Base-by-base conservation (phyloP, 164 flowering plant species). In the Liquidambar formosana region DNA sequence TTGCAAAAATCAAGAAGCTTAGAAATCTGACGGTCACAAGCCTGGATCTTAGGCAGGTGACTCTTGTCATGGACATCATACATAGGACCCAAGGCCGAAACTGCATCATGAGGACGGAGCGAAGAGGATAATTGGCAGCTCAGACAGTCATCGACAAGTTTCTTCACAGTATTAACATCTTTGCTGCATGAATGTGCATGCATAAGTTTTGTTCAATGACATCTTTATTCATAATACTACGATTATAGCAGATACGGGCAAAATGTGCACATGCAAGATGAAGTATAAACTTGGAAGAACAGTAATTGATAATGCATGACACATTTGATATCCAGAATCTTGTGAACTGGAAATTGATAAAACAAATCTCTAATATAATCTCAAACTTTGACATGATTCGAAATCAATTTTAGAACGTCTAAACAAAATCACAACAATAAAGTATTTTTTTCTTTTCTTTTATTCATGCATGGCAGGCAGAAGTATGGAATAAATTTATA, bases 71-170 rank as follows among this genome's bases (percentile, higher is more conserved):
- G 99, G 76, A 88, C 89, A 69, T 96, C 97, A 79, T 93, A 96
- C 97, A 96, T 96, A 23, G 94, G 99, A 63, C 99, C 99, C 77
- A 96, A 79, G 51, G 99, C 98, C 47, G 99, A 96, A 80, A 96
- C 99, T 21, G 98, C 99, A 85, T 96, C 99, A 81, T 93, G 98
- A 66, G 99, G 99, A 56, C 95, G 98, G 33, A 91, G 86, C 0
- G 99, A 96, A 48, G 94, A 83, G 14, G 99, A 86, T 49, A 90
- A 69, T 56, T 89, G 93, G 65, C 82, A 64, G 66, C 91, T 80
- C 64, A 90, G 61, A 76, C 97, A 90, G 66, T 93, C 97, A 80
- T 92, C 97, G 33, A 96, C 91, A 13, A 96, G 88, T 72, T 89
- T 96, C 86, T 89, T 93, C 72, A 96, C 99, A 10, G 94, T 96